Base-by-base conservation (phyloP, 139 green algal species). In the Chlorella sp. region DNA sequence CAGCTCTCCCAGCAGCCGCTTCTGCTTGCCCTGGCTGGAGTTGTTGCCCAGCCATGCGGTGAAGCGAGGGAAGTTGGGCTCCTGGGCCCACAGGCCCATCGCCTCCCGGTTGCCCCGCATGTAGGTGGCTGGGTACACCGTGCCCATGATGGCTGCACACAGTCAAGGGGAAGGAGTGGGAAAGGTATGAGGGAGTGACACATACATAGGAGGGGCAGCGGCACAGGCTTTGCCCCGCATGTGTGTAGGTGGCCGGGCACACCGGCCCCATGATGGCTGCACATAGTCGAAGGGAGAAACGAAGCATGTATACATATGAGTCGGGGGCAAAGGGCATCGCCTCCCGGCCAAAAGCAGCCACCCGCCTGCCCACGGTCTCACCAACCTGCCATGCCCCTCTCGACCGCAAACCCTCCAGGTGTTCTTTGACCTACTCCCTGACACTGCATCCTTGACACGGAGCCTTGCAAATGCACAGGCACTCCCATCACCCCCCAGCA, bases 31-130 rank as follows among this genome's bases (percentile, higher is more conserved):
- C 66, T 26, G n/a, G 36, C 91, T 95, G 19, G 91, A 97, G 94
- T 97, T 97, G 86, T 97, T 96, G 84, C 98, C 98, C 83, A 99
- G 92, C 96, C 97, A 99, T 30, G 96, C 94, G 16, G 96, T 96
- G 94, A 99, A 99, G 9, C 96, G 91, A 0, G 96, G 95, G 91
- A 97, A 97, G 93, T 97, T 97, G 90, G 89, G 89, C 87, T 96
- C 94, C 21, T 86, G 88, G 16, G 95, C 93, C 85, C 94, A 95
- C 21, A 97, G 64, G 16, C 92, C 90, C 37, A 98, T 96, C 1
- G 76, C 83, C 89, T 98, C 94, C 0, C 96, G 88, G 1, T 3
- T n/a, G 36, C 97, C 97, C 21, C 94, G 92, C 94, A 98, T 95
- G 92, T 97, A 97, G 28, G 94, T 87, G 39, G 94, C 92, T 14